These are phyloP conservation scores for Fraxinus americana DNA, from an alignment of 257 asterid genomes.

Conservation along the genomic window DNA sequence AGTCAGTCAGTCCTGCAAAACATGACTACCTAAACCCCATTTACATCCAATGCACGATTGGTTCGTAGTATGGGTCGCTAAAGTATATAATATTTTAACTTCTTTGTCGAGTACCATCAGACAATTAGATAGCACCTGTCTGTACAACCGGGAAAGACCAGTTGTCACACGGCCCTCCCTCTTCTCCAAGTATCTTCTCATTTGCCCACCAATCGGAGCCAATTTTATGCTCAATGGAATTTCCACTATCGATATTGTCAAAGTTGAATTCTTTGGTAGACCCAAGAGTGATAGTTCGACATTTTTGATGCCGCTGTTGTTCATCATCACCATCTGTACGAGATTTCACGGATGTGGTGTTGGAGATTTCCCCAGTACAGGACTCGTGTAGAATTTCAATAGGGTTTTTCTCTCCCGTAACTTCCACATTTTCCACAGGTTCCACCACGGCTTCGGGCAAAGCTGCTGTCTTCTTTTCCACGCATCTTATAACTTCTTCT, in stretches of 20 bases:
- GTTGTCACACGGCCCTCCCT: conserved; percentile 27
- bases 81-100: background rate
- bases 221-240: conserved; percentile 40
- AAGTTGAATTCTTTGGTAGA: conserved; percentile 83
- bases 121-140: conserved; percentile 41
- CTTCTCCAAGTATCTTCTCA: conserved; percentile 40
- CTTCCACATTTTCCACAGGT: conserved; percentile 36
- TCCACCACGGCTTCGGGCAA: conserved; percentile 32
- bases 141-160: conserved; percentile 54
- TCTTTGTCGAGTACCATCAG: background rate
- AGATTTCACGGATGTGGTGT: conserved; percentile 32
- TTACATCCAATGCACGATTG: background rate
- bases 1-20: conserved; percentile 32
- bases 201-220: conserved; percentile 80
- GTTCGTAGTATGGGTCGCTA: too few species aligned
- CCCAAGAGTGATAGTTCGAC: conserved; percentile 71
- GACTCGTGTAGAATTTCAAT: conserved; percentile 21
- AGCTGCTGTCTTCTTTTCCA: conserved; percentile 51
- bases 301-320: conserved; percentile 38
- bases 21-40: conserved; percentile 17
- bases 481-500: conserved; percentile 61
- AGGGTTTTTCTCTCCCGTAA: conserved; percentile 28
- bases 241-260: conserved; percentile 57
- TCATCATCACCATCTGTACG: conserved; percentile 39
- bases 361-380: conserved; percentile 35